Evolutionary conservation across 139 green algal species (phyloP), one percentile per base, ranked within the genome.

Genomic region (Chlorella sp.): DNA sequence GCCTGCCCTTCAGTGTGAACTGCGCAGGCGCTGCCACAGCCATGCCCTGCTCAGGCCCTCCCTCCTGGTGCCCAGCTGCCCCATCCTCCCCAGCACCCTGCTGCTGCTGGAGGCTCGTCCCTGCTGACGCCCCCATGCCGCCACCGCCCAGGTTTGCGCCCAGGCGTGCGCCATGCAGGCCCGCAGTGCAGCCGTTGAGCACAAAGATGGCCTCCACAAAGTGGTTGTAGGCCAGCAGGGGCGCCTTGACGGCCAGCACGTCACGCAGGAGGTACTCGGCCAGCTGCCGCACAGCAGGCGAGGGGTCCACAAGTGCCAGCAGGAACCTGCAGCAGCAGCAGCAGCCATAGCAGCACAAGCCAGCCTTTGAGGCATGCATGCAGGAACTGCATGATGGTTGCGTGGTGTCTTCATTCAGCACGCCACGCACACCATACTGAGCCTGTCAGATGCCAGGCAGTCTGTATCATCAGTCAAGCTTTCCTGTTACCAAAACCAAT

Each of bases 171-270:
- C 51, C 78, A 17, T 76, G 62, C 60, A 83, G 24, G 4, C 73
- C 75, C 51, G 71, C 79, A 67, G 80, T 73, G 76, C 86, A 92
- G 76, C 75, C 86, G 74, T 97, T 97, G 34, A 97, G 84, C n/a
- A 92, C 82, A 60, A 94, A 97, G 34, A 96, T 27, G 2, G 86
- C 78, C 84, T 97, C 92, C 17, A 96, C 78, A 78, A 97, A 97
- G 77, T 94, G 86, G 82, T 96, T 97, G 86, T 97, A 95, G 0
- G 89, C 89, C 67, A 97, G 86, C 70, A 92, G 72, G 14, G 92
- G 89, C 14, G 87, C 42, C 79, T 95, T 90, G 31, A 60, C 36
- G 23, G 88, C 79, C 51, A 90, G 74, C 1, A 77, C 63, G 68
- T 90, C 80, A 1, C 66, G 67, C 32, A 90, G 62, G 17, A 88